Conservation (phyloP, 2,329 filamentous ascomycete genomes). For the Harringtonia aguacate region DNA sequence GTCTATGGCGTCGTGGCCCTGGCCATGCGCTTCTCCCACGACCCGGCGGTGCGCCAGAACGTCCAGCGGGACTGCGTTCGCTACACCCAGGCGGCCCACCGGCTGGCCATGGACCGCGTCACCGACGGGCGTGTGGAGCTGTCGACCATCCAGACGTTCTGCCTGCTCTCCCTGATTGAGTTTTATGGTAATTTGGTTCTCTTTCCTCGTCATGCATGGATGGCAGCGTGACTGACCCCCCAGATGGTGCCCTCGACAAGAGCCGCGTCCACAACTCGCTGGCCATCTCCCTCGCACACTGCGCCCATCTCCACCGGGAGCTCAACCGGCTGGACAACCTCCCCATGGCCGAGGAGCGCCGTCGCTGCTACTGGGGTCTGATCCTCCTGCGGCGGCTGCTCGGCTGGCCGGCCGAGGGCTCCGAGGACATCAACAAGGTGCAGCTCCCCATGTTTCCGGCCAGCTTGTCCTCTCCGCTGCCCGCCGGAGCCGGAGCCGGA, state of each 20-base stretch:
- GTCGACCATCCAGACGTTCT: constrained; percentile 5
- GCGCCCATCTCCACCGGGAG: constrained; percentile 1
- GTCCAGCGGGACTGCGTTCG: neutral
- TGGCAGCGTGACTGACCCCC: no score
- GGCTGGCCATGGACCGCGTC: constrained; percentile 1
- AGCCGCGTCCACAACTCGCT: constrained; percentile 4
- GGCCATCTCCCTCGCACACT: constrained; percentile 2
- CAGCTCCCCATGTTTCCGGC: neutral
- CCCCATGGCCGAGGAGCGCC: constrained; percentile 1
- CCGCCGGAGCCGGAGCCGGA: neutral
- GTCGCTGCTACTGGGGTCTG: constrained; percentile 3
- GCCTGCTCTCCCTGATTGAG: neutral
- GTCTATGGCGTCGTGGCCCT: neutral
- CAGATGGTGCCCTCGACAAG: neutral
- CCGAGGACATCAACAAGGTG: neutral
- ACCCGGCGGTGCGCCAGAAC: neutral
- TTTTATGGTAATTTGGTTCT: neutral
- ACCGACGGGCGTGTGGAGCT: constrained; percentile 2
- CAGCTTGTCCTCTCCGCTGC: constrained; percentile 1
- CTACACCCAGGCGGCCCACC: neutral
- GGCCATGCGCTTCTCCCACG: neutral
- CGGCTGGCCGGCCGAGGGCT: neutral
- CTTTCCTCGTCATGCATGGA: no score
- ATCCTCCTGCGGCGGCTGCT: constrained; percentile 1
- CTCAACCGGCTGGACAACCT: neutral